Percentiles rank a stretch among this genome's conserved stretches.
Conservation (phyloP, 169 alveolate genomes). For the Cryptosporidium baileyi region DNA sequence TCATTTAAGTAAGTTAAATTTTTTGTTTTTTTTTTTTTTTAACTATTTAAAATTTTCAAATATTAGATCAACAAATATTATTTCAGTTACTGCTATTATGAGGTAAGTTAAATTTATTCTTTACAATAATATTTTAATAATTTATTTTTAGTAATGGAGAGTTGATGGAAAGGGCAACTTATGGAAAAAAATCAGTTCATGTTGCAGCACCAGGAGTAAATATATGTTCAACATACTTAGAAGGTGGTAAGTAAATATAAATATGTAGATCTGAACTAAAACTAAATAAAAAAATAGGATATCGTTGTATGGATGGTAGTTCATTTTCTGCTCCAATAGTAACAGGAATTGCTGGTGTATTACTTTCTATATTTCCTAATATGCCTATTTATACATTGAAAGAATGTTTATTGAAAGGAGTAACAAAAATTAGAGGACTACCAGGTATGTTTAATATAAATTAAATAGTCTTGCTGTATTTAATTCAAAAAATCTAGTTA, state of each 20-base stretch:
- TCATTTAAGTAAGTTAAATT: constrained; percentile 48
- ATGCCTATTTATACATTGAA: constrained; percentile 72
- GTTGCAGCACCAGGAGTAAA: constrained; percentile 67
- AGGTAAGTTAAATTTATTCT: constrained; percentile 10
- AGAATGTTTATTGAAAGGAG: constrained; percentile 72
- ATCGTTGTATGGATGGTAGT: constrained; percentile 75
- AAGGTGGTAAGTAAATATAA: constrained; percentile 33
- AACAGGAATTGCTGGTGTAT: constrained; percentile 76
- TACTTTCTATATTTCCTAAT: constrained; percentile 74
- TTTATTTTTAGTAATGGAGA: constrained; percentile 23
- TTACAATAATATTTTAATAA: background rate
- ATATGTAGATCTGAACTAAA: background rate
- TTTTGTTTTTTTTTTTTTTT: no score
- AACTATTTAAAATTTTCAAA: background rate
- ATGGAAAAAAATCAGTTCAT: constrained; percentile 58
- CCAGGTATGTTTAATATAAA: constrained; percentile 31
- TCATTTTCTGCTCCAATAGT: constrained; percentile 78
- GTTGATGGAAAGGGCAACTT: constrained; percentile 66
- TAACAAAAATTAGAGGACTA: constrained; percentile 45
- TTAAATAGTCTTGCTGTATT: background rate
- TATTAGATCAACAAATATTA: constrained; percentile 27
- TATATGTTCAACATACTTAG: constrained; percentile 51
- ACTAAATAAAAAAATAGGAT: constrained; percentile 9
- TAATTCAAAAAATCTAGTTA: constrained; percentile 2
- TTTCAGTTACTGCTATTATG: constrained; percentile 49